Base-by-base conservation (phyloP, 371 early-diverging fungal species). In the Mucor ambiguus region DNA sequence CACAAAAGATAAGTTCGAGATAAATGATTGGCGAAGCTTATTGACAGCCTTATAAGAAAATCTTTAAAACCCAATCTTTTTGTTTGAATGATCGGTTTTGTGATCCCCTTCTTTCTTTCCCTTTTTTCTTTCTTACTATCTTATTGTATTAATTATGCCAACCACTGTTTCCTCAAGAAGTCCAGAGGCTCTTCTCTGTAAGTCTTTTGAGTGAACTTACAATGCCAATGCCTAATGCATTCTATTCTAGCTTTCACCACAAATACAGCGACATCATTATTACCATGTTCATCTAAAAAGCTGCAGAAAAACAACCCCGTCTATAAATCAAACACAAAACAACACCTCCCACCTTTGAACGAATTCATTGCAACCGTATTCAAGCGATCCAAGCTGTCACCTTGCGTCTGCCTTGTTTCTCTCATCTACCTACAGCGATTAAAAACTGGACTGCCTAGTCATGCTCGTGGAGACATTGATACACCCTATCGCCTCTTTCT, bases 401-500 rank as follows among this genome's bases (percentile, higher is more conserved):
- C 83, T 12, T 73, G 73, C 56, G 77, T 80, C 24, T 82, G 90
- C 26, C 84, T 89, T 2, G 87, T 89, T 6, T 86, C 90, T 0
- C 71, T 91, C 41, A 87, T 92, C 37, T 92, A 92, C 68, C 84
- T 92, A n/a, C 85, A 90, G 60, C 80, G 91, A 58, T 80, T 91
- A n/a, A 87, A 90, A 69, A 76, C 72, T n/a, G 74, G 80, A 30
- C 66, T 92, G 63, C 87, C 90, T 2, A 77, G 72, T 29, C 80
- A 83, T 66, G 91, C 93, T 44, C 85, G 87, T 43, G 91, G 91
- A 18, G 86, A 89, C 59, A 76, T 84, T 16, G 93, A 90, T 65
- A 90, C 93, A 20, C 91, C 91, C n/a, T 89, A 90, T 70, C 83
- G 89, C 49, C 83, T 92, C 37, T 91, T 92, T 63, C 64, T 92